Evolutionary conservation across 2,329 filamentous ascomycete species (phyloP).

Genomic region (Rutstroemia sp.): DNA sequence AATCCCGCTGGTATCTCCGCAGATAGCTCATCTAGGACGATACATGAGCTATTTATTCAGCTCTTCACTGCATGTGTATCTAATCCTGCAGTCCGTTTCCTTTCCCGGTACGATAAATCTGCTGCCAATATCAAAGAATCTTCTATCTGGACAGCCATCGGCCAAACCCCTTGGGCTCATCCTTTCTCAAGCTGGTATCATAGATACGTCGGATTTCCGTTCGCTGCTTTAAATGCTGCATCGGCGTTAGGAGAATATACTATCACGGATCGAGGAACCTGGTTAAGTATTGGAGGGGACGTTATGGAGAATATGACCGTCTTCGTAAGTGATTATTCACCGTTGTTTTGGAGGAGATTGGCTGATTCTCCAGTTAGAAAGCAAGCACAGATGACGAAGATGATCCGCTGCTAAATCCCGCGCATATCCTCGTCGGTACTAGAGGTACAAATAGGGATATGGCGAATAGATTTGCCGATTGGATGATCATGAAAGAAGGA

Average conservation of each 20-base stretch:
- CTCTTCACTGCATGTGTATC: constrained; percentile 29
- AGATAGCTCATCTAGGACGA: constrained; percentile 22
- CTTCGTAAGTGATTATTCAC: constrained; percentile 22
- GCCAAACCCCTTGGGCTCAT: constrained; percentile 40
- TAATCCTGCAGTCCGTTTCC: constrained; percentile 33
- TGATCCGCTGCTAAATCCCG: constrained; percentile 37
- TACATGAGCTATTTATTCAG: constrained; percentile 29
- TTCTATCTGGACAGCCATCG: constrained; percentile 37
- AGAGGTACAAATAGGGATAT: constrained; percentile 30
- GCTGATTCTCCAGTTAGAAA: constrained; percentile 22
- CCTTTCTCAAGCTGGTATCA: constrained; percentile 41
- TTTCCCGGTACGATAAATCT: constrained; percentile 40
- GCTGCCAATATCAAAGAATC: constrained; percentile 43
- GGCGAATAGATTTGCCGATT: constrained; percentile 33
- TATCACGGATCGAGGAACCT: constrained; percentile 39
- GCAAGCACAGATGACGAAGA: constrained; percentile 30
- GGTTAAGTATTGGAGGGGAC: constrained; percentile 31
- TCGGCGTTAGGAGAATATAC: constrained; percentile 38
- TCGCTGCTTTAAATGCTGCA: constrained; percentile 37
- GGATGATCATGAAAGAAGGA: constrained; percentile 31
- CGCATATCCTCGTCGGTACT: constrained; percentile 34
- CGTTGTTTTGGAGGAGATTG: neutral
- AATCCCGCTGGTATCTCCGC: constrained; percentile 32
- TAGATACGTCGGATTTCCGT: constrained; percentile 37
- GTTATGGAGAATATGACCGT: constrained; percentile 31